These are phyloP conservation scores for Neohortaea acidophila DNA, from an alignment of 495 filamentous ascomycete species.

Conservation along the genomic window DNA sequence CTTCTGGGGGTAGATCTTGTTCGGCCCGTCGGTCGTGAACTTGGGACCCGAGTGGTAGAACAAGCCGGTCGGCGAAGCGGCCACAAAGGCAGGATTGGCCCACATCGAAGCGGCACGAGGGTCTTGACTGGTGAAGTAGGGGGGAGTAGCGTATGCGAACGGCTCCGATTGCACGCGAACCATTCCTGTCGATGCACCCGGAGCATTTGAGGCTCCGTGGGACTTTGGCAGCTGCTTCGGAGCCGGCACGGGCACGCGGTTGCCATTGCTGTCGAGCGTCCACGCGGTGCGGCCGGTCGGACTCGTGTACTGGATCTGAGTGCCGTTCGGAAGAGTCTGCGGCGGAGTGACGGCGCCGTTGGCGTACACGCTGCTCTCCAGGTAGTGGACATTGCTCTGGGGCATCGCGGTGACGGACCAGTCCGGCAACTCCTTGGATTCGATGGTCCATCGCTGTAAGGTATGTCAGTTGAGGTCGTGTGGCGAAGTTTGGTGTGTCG, in stretches of 20 bases:
- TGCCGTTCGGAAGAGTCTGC: not conserved
- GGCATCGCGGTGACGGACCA: no score
- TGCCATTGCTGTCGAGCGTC: slow-evolving; percentile 7
- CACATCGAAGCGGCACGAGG: not conserved
- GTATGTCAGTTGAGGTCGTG: no score
- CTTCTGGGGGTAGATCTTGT: slow-evolving; percentile 7
- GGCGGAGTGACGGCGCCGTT: not conserved
- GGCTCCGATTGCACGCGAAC: not conserved
- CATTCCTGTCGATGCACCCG: not conserved
- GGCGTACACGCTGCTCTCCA: not conserved
- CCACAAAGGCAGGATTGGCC: not conserved
- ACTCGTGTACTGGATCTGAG: slow-evolving; percentile 3
- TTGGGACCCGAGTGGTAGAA: not conserved
- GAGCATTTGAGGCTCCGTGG: not conserved
- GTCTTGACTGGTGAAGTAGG: not conserved
- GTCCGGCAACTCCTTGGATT: slow-evolving; percentile 1
- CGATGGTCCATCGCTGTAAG: slow-evolving; percentile 4
- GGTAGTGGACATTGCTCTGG: no score
- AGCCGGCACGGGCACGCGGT: not conserved
- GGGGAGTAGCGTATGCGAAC: not conserved
- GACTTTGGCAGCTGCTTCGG: not conserved
- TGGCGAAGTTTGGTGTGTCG: no score
- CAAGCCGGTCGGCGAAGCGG: not conserved
- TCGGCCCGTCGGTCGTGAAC: not conserved
- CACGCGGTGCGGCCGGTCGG: slow-evolving; percentile 15